A percentile compares a stretch with the other conserved stretches of the same genome.
Conservation (phyloP, 202 grass and related monocot species). For the Cymbopogon flexuosus region DNA sequence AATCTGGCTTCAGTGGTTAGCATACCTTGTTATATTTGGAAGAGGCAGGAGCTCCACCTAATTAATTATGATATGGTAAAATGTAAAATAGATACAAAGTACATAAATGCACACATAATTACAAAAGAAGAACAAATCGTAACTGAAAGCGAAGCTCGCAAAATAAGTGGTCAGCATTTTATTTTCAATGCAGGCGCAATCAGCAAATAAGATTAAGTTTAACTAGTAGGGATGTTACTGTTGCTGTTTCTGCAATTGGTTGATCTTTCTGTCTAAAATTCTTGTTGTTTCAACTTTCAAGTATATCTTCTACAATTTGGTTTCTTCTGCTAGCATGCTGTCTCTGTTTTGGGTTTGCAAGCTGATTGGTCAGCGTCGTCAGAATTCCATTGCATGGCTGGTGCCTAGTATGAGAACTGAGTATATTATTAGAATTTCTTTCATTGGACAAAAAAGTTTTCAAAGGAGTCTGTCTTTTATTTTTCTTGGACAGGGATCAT, state of each 20-base stretch:
- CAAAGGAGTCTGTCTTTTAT: not conserved
- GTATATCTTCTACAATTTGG: not conserved
- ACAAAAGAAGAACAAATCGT: not conserved
- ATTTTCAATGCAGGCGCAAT: not conserved
- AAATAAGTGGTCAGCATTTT: not conserved
- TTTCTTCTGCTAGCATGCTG: not conserved
- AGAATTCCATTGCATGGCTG: not conserved
- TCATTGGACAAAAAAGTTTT: not conserved
- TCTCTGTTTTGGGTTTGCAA: not conserved
- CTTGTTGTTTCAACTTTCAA: not conserved
- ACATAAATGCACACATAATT: not conserved
- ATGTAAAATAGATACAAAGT: not conserved
- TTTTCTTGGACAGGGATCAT: not conserved
- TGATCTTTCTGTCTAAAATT: not conserved
- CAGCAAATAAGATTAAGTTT: not conserved
- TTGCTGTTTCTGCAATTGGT: not conserved
- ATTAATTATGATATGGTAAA: not conserved
- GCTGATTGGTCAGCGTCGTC: not conserved
- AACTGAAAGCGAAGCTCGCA: not conserved
- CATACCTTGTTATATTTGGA: not conserved
- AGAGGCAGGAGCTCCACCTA: not conserved
- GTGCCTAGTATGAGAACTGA: not conserved
- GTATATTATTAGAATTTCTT: not conserved
- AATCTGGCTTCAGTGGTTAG: not conserved
- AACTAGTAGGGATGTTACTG: not conserved